Percentiles rank a stretch among this genome's conserved stretches.
Evolutionary conservation across 495 filamentous ascomycete genomes (phyloP).

Genomic region (Cetradonia linearis): DNA sequence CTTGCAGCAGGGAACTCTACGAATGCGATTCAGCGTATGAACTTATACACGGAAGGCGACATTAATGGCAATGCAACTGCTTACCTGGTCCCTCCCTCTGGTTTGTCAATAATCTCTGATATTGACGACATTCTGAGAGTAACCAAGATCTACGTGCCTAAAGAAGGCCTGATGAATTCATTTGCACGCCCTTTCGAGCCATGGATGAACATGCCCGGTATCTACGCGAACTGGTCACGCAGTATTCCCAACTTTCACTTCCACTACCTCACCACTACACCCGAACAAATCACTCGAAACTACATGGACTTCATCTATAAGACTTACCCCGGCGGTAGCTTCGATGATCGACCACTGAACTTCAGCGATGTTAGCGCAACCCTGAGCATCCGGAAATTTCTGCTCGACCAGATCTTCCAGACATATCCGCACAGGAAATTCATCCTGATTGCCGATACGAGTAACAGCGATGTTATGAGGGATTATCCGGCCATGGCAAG

Average conservation of each 20-base stretch:
- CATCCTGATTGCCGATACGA: constrained; percentile 65
- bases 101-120: constrained; percentile 61
- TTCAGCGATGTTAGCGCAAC: constrained; percentile 65
- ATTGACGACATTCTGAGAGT: constrained; percentile 73
- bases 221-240: constrained; percentile 57
- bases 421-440: constrained; percentile 68
- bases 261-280: constrained; percentile 76
- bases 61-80: constrained; percentile 61
- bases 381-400: constrained; percentile 54
- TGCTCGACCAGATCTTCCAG: constrained; percentile 60
- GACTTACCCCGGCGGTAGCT: constrained; percentile 59
- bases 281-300: constrained; percentile 64
- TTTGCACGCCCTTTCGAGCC: constrained; percentile 59
- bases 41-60: constrained; percentile 54
- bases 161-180: constrained; percentile 63
- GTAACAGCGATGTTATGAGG: constrained; percentile 66
- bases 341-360: constrained; percentile 69
- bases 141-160: constrained; percentile 71
- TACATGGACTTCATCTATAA: constrained; percentile 77
- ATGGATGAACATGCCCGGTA: constrained; percentile 71
- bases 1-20: constrained; percentile 53
- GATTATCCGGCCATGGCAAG: constrained; percentile 46
- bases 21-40: constrained; percentile 48
- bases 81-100: constrained; percentile 59
- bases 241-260: constrained; percentile 58